Evolutionary conservation across 257 asterid genomes (phyloP).

Genomic region (Eustoma russellianum): DNA sequence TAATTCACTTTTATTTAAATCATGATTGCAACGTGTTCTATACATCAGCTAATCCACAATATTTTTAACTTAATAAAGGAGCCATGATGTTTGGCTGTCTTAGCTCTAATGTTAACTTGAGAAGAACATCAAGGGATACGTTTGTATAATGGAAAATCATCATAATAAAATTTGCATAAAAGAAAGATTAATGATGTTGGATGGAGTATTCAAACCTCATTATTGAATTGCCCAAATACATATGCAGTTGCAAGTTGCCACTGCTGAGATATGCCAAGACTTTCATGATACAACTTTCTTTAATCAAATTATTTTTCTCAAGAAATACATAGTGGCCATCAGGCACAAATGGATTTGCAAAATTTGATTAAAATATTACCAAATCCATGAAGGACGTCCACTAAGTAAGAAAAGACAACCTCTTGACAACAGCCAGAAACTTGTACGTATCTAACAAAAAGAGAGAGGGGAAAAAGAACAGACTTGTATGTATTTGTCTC

Average conservation of each 20-base stretch:
- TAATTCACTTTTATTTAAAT: too few species aligned
- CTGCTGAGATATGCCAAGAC: constrained; percentile 39
- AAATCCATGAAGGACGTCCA: neutral
- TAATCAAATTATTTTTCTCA: neutral
- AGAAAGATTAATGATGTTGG: constrained; percentile 5
- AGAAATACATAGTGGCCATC: constrained; percentile 15
- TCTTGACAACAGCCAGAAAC: too few species aligned
- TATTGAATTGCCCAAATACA: constrained; percentile 2
- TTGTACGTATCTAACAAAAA: too few species aligned
- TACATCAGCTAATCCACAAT: too few species aligned
- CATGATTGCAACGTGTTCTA: too few species aligned
- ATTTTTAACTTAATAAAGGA: constrained; percentile 7
- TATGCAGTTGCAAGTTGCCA: constrained; percentile 56
- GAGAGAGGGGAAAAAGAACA: too few species aligned
- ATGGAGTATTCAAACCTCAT: constrained; percentile 12
- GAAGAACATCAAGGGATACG: too few species aligned
- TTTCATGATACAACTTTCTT: constrained; percentile 13
- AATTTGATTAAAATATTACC: constrained; percentile 13
- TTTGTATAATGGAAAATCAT: constrained; percentile 27
- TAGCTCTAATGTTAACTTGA: constrained; percentile 27
- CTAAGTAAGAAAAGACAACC: too few species aligned
- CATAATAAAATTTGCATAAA: constrained; percentile 18
- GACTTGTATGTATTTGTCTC: too few species aligned
- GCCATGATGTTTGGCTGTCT: constrained; percentile 15
- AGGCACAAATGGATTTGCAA: constrained; percentile 9